phyloP scores from a whole-genome alignment of 805 yeast species.

The Clavispora fructus region DNA sequence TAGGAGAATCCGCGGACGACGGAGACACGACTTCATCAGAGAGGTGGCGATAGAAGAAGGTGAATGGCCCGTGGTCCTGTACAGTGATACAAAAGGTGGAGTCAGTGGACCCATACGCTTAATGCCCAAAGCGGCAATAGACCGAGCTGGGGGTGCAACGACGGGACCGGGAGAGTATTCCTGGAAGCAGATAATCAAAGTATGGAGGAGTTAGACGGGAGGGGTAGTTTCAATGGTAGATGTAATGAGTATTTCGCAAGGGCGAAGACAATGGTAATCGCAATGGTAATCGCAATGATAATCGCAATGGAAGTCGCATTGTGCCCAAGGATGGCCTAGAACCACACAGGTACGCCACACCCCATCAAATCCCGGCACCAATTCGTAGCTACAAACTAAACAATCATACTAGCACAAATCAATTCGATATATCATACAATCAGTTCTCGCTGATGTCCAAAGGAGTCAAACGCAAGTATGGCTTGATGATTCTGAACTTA shows the following conservation, averaged over 20 bases:
- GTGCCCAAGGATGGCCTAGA: too few relatives aligned
- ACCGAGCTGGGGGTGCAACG: too few relatives aligned
- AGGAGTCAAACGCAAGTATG: conserved; percentile 72
- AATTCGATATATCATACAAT: not conserved
- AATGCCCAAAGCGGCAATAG: not conserved
- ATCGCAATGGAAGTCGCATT: too few relatives aligned
- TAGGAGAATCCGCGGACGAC: not conserved
- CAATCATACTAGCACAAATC: not conserved
- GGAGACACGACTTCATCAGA: not conserved
- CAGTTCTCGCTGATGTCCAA: conserved; percentile 23
- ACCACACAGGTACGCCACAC: not conserved
- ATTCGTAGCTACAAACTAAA: not conserved
- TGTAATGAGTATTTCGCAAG: too few relatives aligned
- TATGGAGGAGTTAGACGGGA: too few relatives aligned
- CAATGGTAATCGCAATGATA: too few relatives aligned
- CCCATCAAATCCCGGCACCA: not conserved
- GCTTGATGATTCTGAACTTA: conserved; percentile 78
- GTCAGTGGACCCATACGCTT: not conserved
- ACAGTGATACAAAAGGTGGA: not conserved
- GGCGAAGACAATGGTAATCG: too few relatives aligned
- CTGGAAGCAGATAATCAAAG: too few relatives aligned
- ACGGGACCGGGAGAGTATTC: too few relatives aligned
- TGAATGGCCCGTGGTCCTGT: not conserved
- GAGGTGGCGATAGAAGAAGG: not conserved
- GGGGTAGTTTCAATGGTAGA: too few relatives aligned